These are phyloP conservation scores for Trichocomaceae sp. DNA, from an alignment of 2,329 filamentous ascomycete species.

Conservation along the genomic window DNA sequence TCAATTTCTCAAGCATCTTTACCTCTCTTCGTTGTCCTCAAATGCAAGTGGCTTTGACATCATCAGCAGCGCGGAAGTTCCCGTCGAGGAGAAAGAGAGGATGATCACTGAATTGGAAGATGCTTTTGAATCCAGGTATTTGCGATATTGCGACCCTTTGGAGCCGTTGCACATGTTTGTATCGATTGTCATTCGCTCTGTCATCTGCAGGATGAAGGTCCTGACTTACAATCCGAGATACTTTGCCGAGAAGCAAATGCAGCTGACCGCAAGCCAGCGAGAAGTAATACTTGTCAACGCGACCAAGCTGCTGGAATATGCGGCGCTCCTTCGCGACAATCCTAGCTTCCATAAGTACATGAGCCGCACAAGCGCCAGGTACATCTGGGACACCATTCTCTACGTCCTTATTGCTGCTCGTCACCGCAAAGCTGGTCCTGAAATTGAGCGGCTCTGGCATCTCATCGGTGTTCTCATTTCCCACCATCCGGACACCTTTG, in stretches of 20 bases:
- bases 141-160: conserved; percentile 2
- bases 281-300: too few relatives aligned
- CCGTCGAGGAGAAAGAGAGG: not conserved
- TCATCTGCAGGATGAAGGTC: conserved; percentile 1
- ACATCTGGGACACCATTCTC: conserved; percentile 27
- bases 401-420: conserved; percentile 27
- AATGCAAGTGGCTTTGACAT: not conserved
- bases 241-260: not conserved
- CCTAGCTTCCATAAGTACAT: conserved; percentile 12
- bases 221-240: too few relatives aligned
- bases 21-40: not conserved
- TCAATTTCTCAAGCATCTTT: not conserved
- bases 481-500: not conserved
- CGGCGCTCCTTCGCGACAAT: too few relatives aligned
- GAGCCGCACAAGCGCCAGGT: conserved; percentile 23
- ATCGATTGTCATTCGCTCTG: conserved; percentile 1
- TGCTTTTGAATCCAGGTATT: not conserved
- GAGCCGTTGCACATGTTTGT: not conserved
- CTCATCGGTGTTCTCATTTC: not conserved
- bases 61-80: not conserved
- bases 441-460: conserved; percentile 24
- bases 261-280: too few relatives aligned
- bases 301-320: too few relatives aligned
- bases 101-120: not conserved
- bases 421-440: conserved; percentile 20